phyloP scores from a whole-genome alignment of 75 land plant species.

The Pinus albicaulis region DNA sequence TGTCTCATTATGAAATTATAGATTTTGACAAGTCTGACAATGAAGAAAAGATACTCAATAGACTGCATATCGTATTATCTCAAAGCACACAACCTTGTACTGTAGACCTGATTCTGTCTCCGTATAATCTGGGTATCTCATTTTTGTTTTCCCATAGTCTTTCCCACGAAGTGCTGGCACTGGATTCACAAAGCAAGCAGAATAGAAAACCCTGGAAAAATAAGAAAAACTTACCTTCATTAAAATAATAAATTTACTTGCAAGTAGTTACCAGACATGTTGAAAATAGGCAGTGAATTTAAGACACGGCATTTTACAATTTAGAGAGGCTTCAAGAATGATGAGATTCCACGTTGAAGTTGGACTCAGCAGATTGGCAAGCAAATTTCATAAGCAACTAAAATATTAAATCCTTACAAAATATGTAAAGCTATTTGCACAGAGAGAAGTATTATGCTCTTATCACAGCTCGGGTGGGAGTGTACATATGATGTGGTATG shows the following conservation, averaged over 20 bases:
- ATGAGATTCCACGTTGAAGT: neutral
- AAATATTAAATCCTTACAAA: neutral
- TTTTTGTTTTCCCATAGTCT: conserved; percentile 95
- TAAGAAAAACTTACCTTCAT: conserved; percentile 6
- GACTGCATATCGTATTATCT: neutral
- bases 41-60: neutral
- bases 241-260: conserved; percentile 6
- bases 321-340: neutral
- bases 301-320: neutral
- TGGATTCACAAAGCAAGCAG: conserved; percentile 36
- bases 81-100: conserved; percentile 64
- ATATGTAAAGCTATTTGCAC: neutral
- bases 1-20: neutral
- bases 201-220: conserved; percentile 6
- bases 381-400: neutral
- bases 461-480: too few species aligned
- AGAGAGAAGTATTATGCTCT: neutral
- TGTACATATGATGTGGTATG: too few species aligned
- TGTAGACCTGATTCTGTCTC: conserved; percentile 91
- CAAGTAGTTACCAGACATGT: neutral
- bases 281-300: neutral
- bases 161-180: conserved; percentile 97
- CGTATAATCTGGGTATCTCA: conserved; percentile 85
- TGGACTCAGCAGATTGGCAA: neutral
- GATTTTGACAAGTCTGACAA: neutral